Evolutionary conservation across 2,329 filamentous ascomycete genomes (phyloP), one percentile per base, ranked within the genome.

Genomic region (Neospermospora avenae): DNA sequence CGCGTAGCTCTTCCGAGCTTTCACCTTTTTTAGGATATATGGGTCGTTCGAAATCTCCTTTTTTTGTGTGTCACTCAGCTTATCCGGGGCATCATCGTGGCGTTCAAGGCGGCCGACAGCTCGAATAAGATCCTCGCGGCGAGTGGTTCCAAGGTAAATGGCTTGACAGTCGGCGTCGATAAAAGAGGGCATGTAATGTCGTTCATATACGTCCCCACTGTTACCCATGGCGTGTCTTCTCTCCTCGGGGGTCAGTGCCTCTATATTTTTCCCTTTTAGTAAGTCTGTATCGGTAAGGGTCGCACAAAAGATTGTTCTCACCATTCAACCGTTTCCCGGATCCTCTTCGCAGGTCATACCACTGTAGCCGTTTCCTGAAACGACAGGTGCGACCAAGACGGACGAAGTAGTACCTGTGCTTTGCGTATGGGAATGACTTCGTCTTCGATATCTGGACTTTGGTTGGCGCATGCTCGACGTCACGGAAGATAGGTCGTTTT

Each of bases 371-470:
- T 58, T 71, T 70, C 57, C 57, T 39, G 63, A 61, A 69, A 18
- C 65, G 58, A 54, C 58, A 61, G 3, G 55, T 66, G 72, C 45
- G 71, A 67, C 44, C 71, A 73, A 66, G 67, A 74, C 55, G 75
- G 74, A 59, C 72, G 70, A 25, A 63, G 75, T 45, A 55, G 70
- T 59, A 73, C 74, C 28, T 71, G 73, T 24, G 73, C 69, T 78
- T 77, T 57, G 60, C 73, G 58, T 80, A 80, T 58, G 74, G 71
- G 11, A 78, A 68, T 24, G 57, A 37, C 53, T 66, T 64, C 16
- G 63, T 65, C 54, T 68, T 57, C 44, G 64, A 66, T 45, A 71
- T 61, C 18, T 46, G 45, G 42, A 68, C 42, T 54, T 58, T 45
- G 51, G 39, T 62, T 24, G 39, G 4, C 57, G 61, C 65, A 31